Conservation (phyloP, 2,329 filamentous ascomycete genomes). For the Septoria linicola region DNA sequence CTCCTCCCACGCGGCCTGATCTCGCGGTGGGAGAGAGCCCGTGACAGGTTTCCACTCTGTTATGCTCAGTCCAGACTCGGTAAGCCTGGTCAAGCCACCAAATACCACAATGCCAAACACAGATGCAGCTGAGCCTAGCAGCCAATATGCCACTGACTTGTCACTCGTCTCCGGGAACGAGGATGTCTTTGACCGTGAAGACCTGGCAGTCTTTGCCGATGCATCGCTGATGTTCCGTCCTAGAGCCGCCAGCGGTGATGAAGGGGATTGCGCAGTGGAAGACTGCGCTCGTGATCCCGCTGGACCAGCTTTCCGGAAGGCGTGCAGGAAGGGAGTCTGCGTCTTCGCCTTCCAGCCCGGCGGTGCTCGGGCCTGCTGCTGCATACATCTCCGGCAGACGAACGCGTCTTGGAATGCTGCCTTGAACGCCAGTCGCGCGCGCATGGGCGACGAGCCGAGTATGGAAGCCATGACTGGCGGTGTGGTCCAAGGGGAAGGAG, state of each 20-base stretch:
- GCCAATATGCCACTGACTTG: constrained; percentile 84
- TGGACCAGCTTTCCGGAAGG: constrained; percentile 34
- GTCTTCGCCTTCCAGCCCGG: constrained; percentile 25
- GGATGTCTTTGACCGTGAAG: constrained; percentile 11
- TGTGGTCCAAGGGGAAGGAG: not conserved
- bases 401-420: constrained; percentile 30
- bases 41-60: constrained; percentile 99
- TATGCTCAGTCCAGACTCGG: constrained; percentile 94
- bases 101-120: constrained; percentile 98
- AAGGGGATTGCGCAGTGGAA: constrained; percentile 17
- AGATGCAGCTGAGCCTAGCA: constrained; percentile 84
- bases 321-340: constrained; percentile 38
- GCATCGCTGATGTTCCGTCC: constrained; percentile 32
- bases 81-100: constrained; percentile 87
- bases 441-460: constrained; percentile 25
- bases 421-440: constrained; percentile 25
- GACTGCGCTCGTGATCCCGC: constrained; percentile 27
- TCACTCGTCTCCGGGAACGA: constrained; percentile 51
- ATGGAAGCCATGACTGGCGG: constrained; percentile 25
- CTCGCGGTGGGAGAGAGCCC: constrained; percentile 81
- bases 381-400: constrained; percentile 37
- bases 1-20: constrained; percentile 77
- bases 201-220: constrained; percentile 1
- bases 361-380: constrained; percentile 28
- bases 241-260: constrained; percentile 37